phyloP scores from a whole-genome alignment of 2,329 filamentous ascomycete genomes.

The Fusarium miscanthi region DNA sequence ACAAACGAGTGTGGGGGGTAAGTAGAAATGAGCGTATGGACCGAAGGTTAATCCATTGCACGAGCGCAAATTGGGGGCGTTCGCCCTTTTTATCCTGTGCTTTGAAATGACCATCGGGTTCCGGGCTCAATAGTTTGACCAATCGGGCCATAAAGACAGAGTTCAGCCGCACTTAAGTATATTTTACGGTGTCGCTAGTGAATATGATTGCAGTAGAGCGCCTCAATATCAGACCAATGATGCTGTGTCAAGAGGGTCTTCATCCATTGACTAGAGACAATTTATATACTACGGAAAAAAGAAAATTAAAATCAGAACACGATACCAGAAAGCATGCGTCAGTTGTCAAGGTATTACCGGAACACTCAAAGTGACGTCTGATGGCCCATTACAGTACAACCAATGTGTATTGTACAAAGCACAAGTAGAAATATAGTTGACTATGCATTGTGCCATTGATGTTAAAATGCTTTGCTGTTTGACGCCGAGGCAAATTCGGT shows the following conservation, averaged over 20 bases:
- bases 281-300: no score
- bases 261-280: rapidly evolving
- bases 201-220: neutral
- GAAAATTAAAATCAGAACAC: no score
- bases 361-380: no score
- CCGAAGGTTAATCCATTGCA: rapidly evolving
- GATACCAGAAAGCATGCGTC: no score
- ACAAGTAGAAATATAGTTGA: neutral
- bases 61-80: neutral
- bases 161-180: neutral
- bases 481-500: rapidly evolving
- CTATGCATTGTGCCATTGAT: neutral
- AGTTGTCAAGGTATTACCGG: no score
- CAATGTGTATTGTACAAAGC: neutral
- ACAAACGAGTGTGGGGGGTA: neutral
- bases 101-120: neutral
- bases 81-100: neutral
- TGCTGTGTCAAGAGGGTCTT: neutral
- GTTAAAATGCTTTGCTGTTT: neutral
- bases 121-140: neutral
- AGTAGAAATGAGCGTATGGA: neutral
- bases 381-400: neutral
- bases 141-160: neutral
- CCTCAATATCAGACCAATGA: neutral
- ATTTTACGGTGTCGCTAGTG: neutral